These are phyloP conservation scores for Pleurotus cornucopiae DNA, from an alignment of 768 basidiomycete genomes.

Conservation along the genomic window DNA sequence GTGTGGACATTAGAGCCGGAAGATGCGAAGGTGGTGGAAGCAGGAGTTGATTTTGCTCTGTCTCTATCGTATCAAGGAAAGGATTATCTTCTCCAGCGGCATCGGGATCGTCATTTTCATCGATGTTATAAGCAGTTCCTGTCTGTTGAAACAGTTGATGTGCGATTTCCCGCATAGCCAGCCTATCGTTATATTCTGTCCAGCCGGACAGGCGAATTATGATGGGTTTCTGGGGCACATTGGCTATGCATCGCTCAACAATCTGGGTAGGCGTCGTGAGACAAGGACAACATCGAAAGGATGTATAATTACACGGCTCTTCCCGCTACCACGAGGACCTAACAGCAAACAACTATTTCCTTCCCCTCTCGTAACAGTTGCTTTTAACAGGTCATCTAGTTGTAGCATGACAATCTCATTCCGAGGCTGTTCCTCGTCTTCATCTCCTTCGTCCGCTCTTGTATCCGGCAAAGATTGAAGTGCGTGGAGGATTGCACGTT, in stretches of 20 bases:
- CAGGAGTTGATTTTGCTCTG: constrained; percentile 22
- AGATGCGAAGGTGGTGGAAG: constrained; percentile 69
- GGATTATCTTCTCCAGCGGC: constrained; percentile 36
- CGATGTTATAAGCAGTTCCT: constrained; percentile 47
- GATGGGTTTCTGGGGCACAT: constrained; percentile 51
- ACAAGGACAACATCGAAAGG: neutral
- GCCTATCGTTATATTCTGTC: constrained; percentile 78
- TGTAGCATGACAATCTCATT: constrained; percentile 54
- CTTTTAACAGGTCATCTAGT: constrained; percentile 59
- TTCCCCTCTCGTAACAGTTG: constrained; percentile 77
- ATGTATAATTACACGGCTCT: constrained; percentile 57
- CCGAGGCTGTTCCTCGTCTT: constrained; percentile 33
- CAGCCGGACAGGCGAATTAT: constrained; percentile 82
- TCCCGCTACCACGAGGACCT: constrained; percentile 84
- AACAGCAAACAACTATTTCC: constrained; percentile 91
- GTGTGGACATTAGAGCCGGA: constrained; percentile 66
- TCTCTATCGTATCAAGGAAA: constrained; percentile 33
- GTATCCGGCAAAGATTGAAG: constrained; percentile 27
- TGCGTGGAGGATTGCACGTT: constrained; percentile 46
- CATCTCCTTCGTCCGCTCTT: constrained; percentile 12
- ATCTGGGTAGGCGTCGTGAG: constrained; percentile 36
- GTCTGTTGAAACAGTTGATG: constrained; percentile 79
- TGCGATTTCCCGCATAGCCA: constrained; percentile 92
- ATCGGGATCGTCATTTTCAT: constrained; percentile 29
- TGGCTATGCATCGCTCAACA: constrained; percentile 50